Percentiles rank a stretch among this genome's conserved stretches.
These are phyloP conservation scores for Fusarium siculi DNA, from an alignment of 2,329 filamentous ascomycete genomes.

Conservation along the genomic window DNA sequence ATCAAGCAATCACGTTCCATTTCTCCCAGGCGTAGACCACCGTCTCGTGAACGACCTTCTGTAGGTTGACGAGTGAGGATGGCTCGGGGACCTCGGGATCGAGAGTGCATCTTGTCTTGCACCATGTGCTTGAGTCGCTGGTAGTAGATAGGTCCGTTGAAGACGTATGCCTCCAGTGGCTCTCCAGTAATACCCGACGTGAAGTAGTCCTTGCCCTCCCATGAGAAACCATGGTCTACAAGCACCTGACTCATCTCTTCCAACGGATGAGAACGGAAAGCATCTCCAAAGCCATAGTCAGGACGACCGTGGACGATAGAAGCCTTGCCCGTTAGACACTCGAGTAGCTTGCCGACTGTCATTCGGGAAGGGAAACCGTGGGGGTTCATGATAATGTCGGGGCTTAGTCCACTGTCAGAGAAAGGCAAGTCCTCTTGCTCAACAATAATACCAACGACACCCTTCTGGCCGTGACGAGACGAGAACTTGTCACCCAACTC, in stretches of 20 bases:
- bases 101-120: conserved; percentile 99
- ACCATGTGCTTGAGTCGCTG: conserved; percentile 99
- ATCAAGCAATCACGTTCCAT: conserved; percentile 99
- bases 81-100: conserved; percentile 87
- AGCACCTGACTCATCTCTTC: conserved; percentile 90
- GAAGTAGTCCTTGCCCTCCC: conserved; percentile 97
- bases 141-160: conserved; percentile 99
- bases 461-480: conserved; percentile 97
- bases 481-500: conserved; percentile 99
- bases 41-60: conserved; percentile 91
- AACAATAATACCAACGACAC: conserved; percentile 95
- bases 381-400: conserved; percentile 99
- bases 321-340: conserved; percentile 93
- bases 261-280: conserved; percentile 84
- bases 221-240: conserved; percentile 90
- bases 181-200: conserved; percentile 96
- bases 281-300: conserved; percentile 84
- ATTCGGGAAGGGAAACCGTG: conserved; percentile 99
- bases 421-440: conserved; percentile 98
- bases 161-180: conserved; percentile 92
- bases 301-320: conserved; percentile 85
- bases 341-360: conserved; percentile 98
- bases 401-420: conserved; percentile 87
- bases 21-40: conserved; percentile 92
- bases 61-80: conserved; percentile 96